Base-by-base conservation (phyloP, 805 yeast species). In the Cyberlindnera galapagoensis region DNA sequence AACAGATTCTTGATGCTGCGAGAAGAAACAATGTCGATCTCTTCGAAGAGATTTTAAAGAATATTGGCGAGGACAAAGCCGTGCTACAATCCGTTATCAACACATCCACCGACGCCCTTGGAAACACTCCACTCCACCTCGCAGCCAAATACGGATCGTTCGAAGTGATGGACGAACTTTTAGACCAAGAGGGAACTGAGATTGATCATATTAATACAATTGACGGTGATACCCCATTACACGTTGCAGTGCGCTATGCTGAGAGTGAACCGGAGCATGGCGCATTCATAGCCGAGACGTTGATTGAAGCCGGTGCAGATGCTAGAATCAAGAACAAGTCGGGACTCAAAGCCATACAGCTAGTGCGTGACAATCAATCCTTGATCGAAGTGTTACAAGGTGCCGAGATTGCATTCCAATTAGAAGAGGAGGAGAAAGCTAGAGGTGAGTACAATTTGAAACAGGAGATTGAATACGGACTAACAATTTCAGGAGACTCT, bases 231-330 rank as follows among this genome's bases (percentile, higher is more conserved):
- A 85, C 97, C 1, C 97, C 98, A 10, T 68, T 92, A 42, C 97
- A 90, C 57, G 61, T 72, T 40, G 94, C 95, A 5, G 95, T 80
- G 9, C 71, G 71, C 39, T 90, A 82, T 55, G 68, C 88, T 10
- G 63, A 65, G 28, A 60, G 64, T 24, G 77, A 75, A 17, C 84
- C 92, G 0, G 96, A 84, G 38, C 87, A 81, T 56, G 96, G 95
- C 1, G 62, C 67, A 16, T 84, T 78, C 44, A 65, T 87, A 21
- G 74, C 79, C 9, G 94, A 84, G 49, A 81, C 80, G 53, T 69
- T 92, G 40, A 63, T 92, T 24, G 96, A 88, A 49, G 95, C 94
- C 18, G 97, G 98, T 3, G 79, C 92, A 2, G 92, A 88, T 57
- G 84, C 94, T 3, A 65, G 70, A 30, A 52, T 71, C 12, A 67